Evolutionary conservation across 768 basidiomycete genomes (phyloP).

Genomic region (Suillus plorans): DNA sequence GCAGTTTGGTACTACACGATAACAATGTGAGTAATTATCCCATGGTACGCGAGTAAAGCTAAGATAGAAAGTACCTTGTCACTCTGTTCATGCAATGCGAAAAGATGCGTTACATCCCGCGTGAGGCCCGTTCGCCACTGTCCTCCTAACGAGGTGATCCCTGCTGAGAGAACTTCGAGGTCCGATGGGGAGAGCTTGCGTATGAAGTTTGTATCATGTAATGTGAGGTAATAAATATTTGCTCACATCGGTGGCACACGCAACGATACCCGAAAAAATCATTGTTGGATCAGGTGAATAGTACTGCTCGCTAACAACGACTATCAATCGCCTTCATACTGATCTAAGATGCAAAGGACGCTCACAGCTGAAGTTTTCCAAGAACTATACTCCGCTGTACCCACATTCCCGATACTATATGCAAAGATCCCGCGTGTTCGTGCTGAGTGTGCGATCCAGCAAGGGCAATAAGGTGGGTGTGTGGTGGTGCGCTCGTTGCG

Average conservation of each 20-base stretch:
- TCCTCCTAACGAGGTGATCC: conserved; percentile 75
- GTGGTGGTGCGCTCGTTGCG: conserved; percentile 48
- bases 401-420: conserved; percentile 54
- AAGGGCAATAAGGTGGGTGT: conserved; percentile 47
- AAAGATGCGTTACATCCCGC: conserved; percentile 85
- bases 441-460: conserved; percentile 52
- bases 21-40: background rate
- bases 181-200: conserved; percentile 60
- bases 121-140: conserved; percentile 78
- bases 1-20: conserved; percentile 40
- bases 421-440: conserved; percentile 23
- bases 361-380: conserved; percentile 57
- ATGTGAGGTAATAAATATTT: background rate
- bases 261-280: conserved; percentile 83
- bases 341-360: conserved; percentile 9
- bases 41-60: background rate
- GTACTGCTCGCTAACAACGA: conserved; percentile 42
- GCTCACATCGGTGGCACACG: conserved; percentile 65
- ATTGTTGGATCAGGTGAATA: conserved; percentile 77
- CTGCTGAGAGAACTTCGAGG: conserved; percentile 69
- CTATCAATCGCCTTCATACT: conserved; percentile 5
- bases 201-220: conserved; percentile 1
- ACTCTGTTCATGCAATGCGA: conserved; percentile 53
- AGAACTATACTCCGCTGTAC: conserved; percentile 64
- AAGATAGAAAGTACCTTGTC: conserved; percentile 41